These are phyloP conservation scores for Pulveroboletus sp. DNA, from an alignment of 768 basidiomycete genomes.

Conservation along the genomic window DNA sequence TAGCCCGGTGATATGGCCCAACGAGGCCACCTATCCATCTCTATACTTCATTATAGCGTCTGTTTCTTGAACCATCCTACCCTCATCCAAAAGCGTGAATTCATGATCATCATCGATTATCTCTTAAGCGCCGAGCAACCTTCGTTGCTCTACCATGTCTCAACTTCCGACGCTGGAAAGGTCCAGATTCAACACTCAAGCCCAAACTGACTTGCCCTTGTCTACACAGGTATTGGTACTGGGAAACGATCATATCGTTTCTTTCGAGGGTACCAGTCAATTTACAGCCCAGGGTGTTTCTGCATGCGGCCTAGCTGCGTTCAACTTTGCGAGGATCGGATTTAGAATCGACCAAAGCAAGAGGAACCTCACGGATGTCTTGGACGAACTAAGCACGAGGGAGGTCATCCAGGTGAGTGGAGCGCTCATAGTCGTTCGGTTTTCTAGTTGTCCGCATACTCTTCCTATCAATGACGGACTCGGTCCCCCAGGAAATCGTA, in stretches of 20 bases:
- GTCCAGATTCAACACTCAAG: not conserved
- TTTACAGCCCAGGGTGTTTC: conserved; percentile 44
- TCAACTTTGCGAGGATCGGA: conserved; percentile 57
- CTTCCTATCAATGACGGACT: not conserved
- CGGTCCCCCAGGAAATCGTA: conserved; percentile 44
- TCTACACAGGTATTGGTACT: conserved; percentile 15
- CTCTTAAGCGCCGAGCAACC: not conserved
- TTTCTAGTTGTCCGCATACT: not conserved
- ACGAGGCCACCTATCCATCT: not conserved
- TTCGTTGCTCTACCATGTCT: conserved; percentile 2
- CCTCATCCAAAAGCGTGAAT: too few relatives aligned
- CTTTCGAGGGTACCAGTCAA: conserved; percentile 51
- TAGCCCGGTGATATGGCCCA: too few relatives aligned
- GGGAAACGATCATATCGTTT: conserved; percentile 38
- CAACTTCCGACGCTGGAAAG: not conserved
- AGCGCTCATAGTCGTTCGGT: not conserved
- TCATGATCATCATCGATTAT: not conserved
- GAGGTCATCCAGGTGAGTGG: conserved; percentile 25
- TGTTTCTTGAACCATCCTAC: too few relatives aligned
- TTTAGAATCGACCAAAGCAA: conserved; percentile 28
- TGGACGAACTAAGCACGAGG: conserved; percentile 21
- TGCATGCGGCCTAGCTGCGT: conserved; percentile 61
- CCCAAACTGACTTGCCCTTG: not conserved
- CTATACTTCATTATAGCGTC: not conserved
- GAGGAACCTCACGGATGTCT: conserved; percentile 6